phyloP scores from a whole-genome alignment of 179 eudicot species.

The Kewa caespitosa region DNA sequence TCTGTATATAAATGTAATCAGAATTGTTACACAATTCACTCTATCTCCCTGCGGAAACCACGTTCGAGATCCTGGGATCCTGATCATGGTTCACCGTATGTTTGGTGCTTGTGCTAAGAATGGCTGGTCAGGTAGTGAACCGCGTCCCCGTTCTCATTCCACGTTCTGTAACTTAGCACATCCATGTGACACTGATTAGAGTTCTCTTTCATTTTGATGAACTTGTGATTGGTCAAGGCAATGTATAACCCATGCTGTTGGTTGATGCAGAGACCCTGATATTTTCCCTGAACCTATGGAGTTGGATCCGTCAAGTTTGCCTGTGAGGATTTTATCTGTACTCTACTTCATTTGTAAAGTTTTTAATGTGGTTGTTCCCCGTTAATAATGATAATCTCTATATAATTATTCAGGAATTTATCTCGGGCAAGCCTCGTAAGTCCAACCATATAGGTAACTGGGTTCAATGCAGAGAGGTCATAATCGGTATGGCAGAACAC shows the following conservation, averaged over 20 bases:
- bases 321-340: constrained; percentile 43
- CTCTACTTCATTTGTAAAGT: neutral
- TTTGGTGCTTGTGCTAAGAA: no score
- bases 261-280: constrained; percentile 55
- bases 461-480: constrained; percentile 81
- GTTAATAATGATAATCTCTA: neutral
- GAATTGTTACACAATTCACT: neutral
- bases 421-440: constrained; percentile 38
- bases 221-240: neutral
- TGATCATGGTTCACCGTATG: no score
- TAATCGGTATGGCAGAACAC: constrained; percentile 51
- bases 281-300: constrained; percentile 42
- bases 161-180: no score
- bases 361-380: neutral
- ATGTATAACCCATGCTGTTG: constrained; percentile 6
- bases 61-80: no score
- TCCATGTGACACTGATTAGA: no score
- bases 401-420: constrained; percentile 35
- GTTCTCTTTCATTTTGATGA: no score
- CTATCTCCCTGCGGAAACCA: no score
- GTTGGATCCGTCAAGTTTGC: constrained; percentile 38
- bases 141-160: no score
- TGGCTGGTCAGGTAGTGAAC: no score
- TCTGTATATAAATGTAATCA: neutral
- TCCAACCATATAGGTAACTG: constrained; percentile 76